Evolutionary conservation across 2,329 filamentous ascomycete species (phyloP).

Genomic region (Cladorrhinum sp.): DNA sequence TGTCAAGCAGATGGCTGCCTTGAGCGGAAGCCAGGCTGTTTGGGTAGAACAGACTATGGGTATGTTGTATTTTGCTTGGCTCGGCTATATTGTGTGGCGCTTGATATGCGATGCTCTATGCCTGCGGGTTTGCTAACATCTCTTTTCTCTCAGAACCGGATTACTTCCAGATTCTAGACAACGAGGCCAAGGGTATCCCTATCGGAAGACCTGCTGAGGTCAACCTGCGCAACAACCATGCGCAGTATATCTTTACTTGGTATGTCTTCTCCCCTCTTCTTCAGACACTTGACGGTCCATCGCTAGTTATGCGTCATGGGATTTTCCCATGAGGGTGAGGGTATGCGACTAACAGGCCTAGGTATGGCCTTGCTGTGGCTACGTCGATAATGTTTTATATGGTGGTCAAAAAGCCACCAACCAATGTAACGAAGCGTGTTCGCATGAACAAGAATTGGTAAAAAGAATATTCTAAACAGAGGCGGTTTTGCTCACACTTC

Average conservation of each 20-base stretch:
- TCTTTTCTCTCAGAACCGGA: constrained; percentile 61
- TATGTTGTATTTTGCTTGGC: constrained; percentile 39
- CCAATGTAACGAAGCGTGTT: constrained; percentile 68
- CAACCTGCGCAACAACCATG: constrained; percentile 92
- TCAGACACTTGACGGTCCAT: background rate
- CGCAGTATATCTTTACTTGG: constrained; percentile 99
- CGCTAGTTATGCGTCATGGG: background rate
- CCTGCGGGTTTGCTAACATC: constrained; percentile 10
- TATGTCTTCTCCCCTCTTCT: constrained; percentile 47
- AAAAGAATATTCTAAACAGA: constrained; percentile 15
- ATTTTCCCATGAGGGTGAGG: background rate
- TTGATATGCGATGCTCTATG: constrained; percentile 5
- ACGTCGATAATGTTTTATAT: constrained; percentile 97
- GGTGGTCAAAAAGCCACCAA: constrained; percentile 82
- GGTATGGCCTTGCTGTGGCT: constrained; percentile 80
- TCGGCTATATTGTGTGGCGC: constrained; percentile 1
- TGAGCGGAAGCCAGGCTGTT: constrained; percentile 79
- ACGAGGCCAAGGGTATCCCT: constrained; percentile 77
- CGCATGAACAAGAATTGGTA: constrained; percentile 75
- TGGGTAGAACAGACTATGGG: constrained; percentile 97
- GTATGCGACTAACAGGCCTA: constrained; percentile 36
- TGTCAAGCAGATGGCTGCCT: constrained; percentile 81
- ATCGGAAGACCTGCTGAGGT: constrained; percentile 87
- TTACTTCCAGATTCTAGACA: constrained; percentile 70
- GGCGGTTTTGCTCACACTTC: constrained; percentile 24